phyloP scores from a whole-genome alignment of 2,329 filamentous ascomycete genomes.

The Cercospora sojina region DNA sequence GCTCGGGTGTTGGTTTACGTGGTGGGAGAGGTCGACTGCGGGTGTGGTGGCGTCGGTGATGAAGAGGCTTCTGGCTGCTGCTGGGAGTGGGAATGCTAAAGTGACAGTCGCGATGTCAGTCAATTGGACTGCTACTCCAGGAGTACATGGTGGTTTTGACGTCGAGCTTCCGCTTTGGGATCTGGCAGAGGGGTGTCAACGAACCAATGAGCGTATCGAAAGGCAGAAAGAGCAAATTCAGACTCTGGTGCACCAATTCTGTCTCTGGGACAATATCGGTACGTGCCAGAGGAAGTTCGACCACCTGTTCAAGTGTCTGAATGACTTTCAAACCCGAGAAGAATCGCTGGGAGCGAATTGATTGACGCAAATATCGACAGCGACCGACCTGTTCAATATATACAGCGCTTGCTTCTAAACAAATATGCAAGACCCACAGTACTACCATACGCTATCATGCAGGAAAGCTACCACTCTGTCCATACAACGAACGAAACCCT shows the following conservation, averaged over 20 bases:
- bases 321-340: background rate
- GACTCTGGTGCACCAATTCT: background rate
- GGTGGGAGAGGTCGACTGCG: conserved; percentile 8
- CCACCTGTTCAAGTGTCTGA: background rate
- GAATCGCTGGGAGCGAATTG: background rate
- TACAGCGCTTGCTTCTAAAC: background rate
- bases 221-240: background rate
- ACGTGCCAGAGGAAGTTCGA: conserved; percentile 6
- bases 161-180: conserved; percentile 2
- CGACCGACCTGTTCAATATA: background rate
- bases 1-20: conserved; percentile 2
- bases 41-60: background rate
- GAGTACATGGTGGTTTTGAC: background rate
- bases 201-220: background rate
- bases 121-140: background rate
- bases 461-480: background rate
- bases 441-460: background rate
- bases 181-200: background rate
- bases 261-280: background rate
- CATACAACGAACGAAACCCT: background rate
- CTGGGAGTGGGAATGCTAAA: background rate
- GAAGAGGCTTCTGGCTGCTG: background rate
- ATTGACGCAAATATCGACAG: background rate
- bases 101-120: background rate
- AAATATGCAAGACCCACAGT: background rate